Evolutionary conservation across 2,329 filamentous ascomycete genomes (phyloP), one percentile per base, ranked within the genome.

Genomic region (Teratosphaeria viscida): DNA sequence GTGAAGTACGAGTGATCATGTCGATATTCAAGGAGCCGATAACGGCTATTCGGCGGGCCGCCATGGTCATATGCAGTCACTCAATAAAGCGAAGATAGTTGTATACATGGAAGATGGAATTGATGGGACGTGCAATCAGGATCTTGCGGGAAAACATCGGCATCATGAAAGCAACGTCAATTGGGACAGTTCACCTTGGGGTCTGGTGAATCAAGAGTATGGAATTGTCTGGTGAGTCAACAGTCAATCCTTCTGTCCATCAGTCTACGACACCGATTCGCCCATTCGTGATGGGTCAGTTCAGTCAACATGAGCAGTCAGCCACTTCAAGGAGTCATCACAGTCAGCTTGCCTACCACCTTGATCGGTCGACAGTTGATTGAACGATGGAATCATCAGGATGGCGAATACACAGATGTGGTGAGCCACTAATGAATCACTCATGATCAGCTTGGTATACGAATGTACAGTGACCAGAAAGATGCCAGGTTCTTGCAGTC

Each of bases 1-100:
- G 89, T 5, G 89, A 80, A 37, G 94, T 94, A 68, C 90, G 86
- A 49, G 90, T 92, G 63, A 96, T 89, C 64, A 97, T 86, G 77
- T 99, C 92, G 72, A 90, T 89, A 77, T 97, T 97, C 62, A 99
- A 85, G 37, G 92, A 97, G 67, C 92, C 92, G 66, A 97, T 85
- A 63, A 96, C 83, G 63, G 88, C 87, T 73, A 97, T 94, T n/a
- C 29, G 23, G 35, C 37, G 37, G 19, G 5, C n/a, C 6, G 56
- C 23, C 37, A 57, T 53, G 11, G 3, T 56, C 4, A 16, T 43
- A 35, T 56, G 27, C 37, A 54, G 27, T 54, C 52, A 54, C 52
- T 32, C 27, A 12, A 5, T 53, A 23, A 4, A 53, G 29, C 19
- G 16, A 26, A 23, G 8, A 7, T 49, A 6, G 8, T 19, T 54